A percentile compares a stretch with the other conserved stretches of the same genome.
These are phyloP conservation scores for Fragilaria crotonensis DNA, from an alignment of 108 stramenopile species.

Conservation along the genomic window DNA sequence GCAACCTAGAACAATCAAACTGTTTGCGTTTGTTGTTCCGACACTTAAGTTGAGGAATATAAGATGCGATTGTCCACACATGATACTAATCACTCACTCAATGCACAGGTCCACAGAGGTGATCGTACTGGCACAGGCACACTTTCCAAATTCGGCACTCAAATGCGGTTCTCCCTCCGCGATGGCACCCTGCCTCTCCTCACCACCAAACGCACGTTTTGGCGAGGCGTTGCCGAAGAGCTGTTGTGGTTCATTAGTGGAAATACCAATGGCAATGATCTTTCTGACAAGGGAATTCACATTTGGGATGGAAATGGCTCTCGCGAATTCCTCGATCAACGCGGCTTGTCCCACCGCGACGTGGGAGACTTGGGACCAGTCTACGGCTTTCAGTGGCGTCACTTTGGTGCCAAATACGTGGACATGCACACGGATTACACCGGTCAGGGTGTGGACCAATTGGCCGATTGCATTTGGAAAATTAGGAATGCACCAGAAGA, in stretches of 20 bases:
- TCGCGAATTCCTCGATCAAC: conserved; percentile 93
- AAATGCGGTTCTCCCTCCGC: conserved; percentile 93
- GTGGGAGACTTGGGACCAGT: conserved; percentile 99
- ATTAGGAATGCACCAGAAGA: conserved; percentile 95
- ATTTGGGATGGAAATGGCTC: conserved; percentile 99
- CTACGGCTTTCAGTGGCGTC: conserved; percentile 99
- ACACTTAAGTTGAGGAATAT: too few relatives aligned
- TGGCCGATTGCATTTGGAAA: conserved; percentile 92
- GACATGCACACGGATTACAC: conserved; percentile 97
- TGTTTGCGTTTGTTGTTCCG: too few relatives aligned
- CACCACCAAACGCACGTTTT: conserved; percentile 98
- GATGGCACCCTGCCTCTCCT: conserved; percentile 90
- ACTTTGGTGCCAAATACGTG: conserved; percentile 96
- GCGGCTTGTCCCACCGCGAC: conserved; percentile 92
- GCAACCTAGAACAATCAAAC: too few relatives aligned
- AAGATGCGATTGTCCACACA: too few relatives aligned
- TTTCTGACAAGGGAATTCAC: conserved; percentile 92
- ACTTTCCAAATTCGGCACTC: conserved; percentile 93
- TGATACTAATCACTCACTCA: too few relatives aligned
- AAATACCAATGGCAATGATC: conserved; percentile 92
- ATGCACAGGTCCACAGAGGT: conserved; percentile 49
- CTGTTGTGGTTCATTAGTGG: conserved; percentile 97
- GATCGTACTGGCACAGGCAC: conserved; percentile 99
- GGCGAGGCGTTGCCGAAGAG: conserved; percentile 99
- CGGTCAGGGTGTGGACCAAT: conserved; percentile 98